Base-by-base conservation (phyloP, 805 yeast species). In the Wickerhamomyces queroliae region DNA sequence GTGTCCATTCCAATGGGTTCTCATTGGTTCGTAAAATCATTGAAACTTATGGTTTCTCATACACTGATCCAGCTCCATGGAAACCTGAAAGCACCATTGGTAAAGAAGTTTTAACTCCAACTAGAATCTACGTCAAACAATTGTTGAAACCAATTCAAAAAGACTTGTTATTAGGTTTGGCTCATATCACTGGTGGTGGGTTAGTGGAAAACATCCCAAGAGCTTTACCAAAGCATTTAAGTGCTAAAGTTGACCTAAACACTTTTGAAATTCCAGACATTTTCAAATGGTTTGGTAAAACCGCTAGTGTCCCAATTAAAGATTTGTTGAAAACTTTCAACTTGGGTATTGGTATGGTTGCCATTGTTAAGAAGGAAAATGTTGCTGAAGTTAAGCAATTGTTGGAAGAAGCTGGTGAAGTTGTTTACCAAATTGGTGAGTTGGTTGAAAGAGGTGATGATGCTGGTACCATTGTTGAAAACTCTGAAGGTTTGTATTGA, bases 141-240 rank as follows among this genome's bases (percentile, higher is more conserved):
- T 64, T 95, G 42, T 71, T 93, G 45, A 83, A 84, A 35, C 78
- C 86, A 2, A 73, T 90, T 46, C 74, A 72, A 52, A 70, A 83
- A 53, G 80, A 72, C 25, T 65, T 84, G 41, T 58, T 91, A 35
- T 70, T 89, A 40, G 99, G 97, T 43, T 73, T 93, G 58, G 96
- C 99, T 3, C 95, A 93, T 57, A 93, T 93, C 56, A 93, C 99
- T 19, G 99, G 99, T 45, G 99, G 99, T 62, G 99, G 99, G 38
- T 71, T 93, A 39, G 82, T 93, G 22, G 99, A 93, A 64, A 93
- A 93, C 63, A 80, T 91, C 42, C 99, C 99, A 39, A 79, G 99
- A 60, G 93, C 95, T 16, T 70, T 93, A 45, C 99, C 99, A 42
- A 65, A 76, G 42, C 63, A 78, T 51, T 68, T 93, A 45, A 80